These are phyloP conservation scores for Guadua angustifolia DNA, from an alignment of 176 grass and related monocot genomes.

Conservation along the genomic window DNA sequence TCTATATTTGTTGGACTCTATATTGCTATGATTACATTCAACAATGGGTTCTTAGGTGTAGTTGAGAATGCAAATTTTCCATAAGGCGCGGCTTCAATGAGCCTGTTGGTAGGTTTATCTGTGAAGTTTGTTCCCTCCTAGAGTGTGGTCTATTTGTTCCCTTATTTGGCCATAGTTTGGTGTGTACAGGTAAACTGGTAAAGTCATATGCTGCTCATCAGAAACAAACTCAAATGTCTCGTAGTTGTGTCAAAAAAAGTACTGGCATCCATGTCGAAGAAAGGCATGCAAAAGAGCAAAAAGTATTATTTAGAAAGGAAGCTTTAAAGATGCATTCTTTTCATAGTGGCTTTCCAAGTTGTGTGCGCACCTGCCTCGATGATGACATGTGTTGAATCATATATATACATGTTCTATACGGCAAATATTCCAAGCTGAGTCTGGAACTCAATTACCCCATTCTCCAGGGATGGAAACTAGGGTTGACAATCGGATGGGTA, in stretches of 20 bases:
- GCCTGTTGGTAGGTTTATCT: background rate
- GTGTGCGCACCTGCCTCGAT: background rate
- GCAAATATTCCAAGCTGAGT: background rate
- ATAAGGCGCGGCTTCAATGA: background rate
- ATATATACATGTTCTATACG: background rate
- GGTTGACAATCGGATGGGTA: too few relatives aligned
- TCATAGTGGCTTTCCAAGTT: background rate
- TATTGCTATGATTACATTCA: constrained; percentile 20
- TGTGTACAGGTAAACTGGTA: background rate
- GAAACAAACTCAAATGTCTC: background rate
- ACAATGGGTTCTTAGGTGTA: constrained; percentile 46
- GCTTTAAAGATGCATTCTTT: background rate
- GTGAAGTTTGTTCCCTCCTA: background rate
- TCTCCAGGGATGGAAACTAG: background rate
- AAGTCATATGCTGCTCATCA: background rate
- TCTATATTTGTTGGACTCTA: constrained; percentile 35
- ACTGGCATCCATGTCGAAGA: background rate
- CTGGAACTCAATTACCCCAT: background rate
- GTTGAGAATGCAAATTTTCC: constrained; percentile 34
- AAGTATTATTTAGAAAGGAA: background rate
- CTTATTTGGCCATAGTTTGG: background rate
- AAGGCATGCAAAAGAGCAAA: background rate
- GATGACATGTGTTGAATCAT: background rate
- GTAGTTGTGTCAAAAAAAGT: background rate
- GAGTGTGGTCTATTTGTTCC: background rate